phyloP scores from a whole-genome alignment of 2,329 filamentous ascomycete species.

The Balansia obtecta region DNA sequence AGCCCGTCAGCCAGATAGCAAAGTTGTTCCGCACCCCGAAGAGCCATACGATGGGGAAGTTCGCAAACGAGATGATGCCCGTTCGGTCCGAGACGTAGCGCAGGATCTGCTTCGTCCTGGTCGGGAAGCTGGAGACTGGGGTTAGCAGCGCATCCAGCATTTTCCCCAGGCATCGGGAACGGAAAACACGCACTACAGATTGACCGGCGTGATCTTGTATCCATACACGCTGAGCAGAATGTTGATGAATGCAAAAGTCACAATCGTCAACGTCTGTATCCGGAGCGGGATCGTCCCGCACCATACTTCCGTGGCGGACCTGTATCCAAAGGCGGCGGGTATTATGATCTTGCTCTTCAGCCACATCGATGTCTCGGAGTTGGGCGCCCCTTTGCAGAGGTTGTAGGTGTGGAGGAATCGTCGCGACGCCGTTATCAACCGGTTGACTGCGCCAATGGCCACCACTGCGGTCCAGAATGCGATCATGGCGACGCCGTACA shows the following conservation, averaged over 20 bases:
- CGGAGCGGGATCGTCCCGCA: conserved; percentile 32
- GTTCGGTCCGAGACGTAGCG: conserved; percentile 52
- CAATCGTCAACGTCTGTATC: conserved; percentile 28
- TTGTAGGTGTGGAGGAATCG: conserved; percentile 1
- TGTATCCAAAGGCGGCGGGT: conserved; percentile 31
- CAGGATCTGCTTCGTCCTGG: conserved; percentile 21
- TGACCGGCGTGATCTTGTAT: conserved; percentile 24
- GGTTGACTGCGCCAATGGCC: conserved; percentile 22
- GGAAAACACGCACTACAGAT: conserved; percentile 25
- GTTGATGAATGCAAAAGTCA: conserved; percentile 26
- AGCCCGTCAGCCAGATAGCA: conserved; percentile 54
- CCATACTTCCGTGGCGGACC: conserved; percentile 29
- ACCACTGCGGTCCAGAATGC: conserved; percentile 29
- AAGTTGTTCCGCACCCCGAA: conserved; percentile 57
- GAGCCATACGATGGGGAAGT: conserved; percentile 52
- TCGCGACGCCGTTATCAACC: conserved; percentile 10
- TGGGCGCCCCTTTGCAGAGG: background rate
- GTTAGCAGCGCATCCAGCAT: background rate
- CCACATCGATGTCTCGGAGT: conserved; percentile 12
- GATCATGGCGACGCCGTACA: conserved; percentile 25
- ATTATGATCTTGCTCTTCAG: conserved; percentile 21
- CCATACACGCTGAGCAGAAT: conserved; percentile 22
- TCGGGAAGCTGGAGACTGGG: conserved; percentile 19
- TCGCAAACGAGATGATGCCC: conserved; percentile 50
- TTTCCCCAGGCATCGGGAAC: too few relatives aligned